Evolutionary conservation across 495 filamentous ascomycete genomes (phyloP).

Genomic region (Penicillium arizonense): DNA sequence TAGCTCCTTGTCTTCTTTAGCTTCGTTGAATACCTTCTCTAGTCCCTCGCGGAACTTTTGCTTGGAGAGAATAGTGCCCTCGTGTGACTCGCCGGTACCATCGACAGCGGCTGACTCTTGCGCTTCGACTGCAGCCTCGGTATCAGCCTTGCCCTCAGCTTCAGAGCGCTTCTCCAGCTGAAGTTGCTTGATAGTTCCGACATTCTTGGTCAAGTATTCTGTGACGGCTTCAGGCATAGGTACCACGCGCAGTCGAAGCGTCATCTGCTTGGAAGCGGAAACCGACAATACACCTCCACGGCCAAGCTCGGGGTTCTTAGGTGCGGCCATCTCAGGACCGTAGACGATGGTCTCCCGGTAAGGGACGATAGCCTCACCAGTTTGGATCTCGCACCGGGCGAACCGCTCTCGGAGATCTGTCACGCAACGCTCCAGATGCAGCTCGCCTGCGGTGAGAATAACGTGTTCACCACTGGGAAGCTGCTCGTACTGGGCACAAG

Average conservation of each 20-base stretch:
- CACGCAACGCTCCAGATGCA: conserved; percentile 91
- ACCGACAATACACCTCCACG: conserved; percentile 72
- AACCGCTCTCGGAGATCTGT: conserved; percentile 93
- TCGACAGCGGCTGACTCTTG: conserved; percentile 32
- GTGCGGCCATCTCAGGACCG: conserved; percentile 85
- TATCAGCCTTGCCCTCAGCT: conserved; percentile 37
- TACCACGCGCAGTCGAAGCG: conserved; percentile 71
- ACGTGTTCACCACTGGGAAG: conserved; percentile 95
- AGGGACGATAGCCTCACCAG: conserved; percentile 89
- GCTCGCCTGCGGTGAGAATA: conserved; percentile 86
- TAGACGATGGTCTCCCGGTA: conserved; percentile 90
- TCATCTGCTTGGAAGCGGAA: conserved; percentile 83
- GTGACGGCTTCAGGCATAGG: conserved; percentile 79
- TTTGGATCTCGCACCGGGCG: conserved; percentile 92
- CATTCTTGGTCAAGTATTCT: conserved; percentile 79
- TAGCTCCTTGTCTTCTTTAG: conserved; percentile 62
- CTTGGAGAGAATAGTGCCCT: conserved; percentile 57
- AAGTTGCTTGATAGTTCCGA: conserved; percentile 71
- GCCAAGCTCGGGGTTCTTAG: conserved; percentile 83
- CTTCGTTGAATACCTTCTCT: conserved; percentile 58
- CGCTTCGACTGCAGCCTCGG: conserved; percentile 33
- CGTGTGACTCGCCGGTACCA: conserved; percentile 49
- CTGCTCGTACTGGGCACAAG: conserved; percentile 93
- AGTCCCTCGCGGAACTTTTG: conserved; percentile 76
- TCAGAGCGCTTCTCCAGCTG: conserved; percentile 63